Conservation (phyloP, 441 rosid genomes). For the Erodium moschatum region DNA sequence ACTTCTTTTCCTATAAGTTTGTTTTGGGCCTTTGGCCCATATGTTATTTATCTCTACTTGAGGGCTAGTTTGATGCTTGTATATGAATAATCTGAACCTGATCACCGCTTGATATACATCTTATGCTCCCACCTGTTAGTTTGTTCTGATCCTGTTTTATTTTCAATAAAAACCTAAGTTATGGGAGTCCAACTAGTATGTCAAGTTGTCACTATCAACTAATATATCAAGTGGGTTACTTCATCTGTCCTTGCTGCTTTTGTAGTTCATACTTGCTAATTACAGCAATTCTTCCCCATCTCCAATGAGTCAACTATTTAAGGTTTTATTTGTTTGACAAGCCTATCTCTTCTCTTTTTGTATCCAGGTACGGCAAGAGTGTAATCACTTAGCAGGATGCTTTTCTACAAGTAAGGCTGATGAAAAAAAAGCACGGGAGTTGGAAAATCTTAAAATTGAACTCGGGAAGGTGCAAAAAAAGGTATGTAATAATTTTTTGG, state of each 20-base stretch:
- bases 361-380: slow-evolving; percentile 68
- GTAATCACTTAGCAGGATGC: slow-evolving; percentile 65
- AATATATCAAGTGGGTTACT: too few species aligned
- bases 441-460: slow-evolving; percentile 47
- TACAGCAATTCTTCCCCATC: not conserved
- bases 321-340: slow-evolving; percentile 8
- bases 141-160: too few species aligned
- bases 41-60: too few species aligned
- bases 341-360: not conserved
- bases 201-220: too few species aligned
- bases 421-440: slow-evolving; percentile 30
- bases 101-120: slow-evolving; percentile 6
- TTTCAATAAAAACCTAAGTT: too few species aligned
- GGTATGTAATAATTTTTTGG: slow-evolving; percentile 35
- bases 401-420: slow-evolving; percentile 38
- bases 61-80: not conserved
- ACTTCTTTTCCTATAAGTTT: too few species aligned
- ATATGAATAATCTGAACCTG: not conserved
- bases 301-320: not conserved
- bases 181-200: too few species aligned
- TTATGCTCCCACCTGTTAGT: not conserved
- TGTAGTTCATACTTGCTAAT: too few species aligned
- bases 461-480: slow-evolving; percentile 45
- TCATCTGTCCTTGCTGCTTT: too few species aligned
- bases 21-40: too few species aligned